Conservation (phyloP, 306 rosid species). For the Heteromeles arbutifolia region DNA sequence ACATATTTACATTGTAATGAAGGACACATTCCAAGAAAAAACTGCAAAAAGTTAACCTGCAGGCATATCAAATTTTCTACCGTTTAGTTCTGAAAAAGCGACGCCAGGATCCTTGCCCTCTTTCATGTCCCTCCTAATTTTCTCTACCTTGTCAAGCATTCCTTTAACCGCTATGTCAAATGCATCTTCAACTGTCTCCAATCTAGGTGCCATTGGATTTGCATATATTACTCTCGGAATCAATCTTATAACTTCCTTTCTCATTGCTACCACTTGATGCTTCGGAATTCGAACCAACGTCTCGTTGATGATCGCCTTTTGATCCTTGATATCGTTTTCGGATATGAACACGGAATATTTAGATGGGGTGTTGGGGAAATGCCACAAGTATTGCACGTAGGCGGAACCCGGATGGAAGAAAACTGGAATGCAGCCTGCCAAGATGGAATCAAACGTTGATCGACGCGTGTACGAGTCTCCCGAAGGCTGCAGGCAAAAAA, state of each 20-base stretch:
- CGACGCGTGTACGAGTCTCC: constrained; percentile 52
- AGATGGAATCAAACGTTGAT: constrained; percentile 51
- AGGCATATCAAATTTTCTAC: neutral
- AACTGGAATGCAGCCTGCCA: constrained; percentile 55
- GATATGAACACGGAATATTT: constrained; percentile 34
- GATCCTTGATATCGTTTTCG: constrained; percentile 19
- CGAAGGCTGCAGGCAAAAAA: constrained; percentile 52
- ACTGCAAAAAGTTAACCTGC: neutral
- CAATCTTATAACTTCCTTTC: constrained; percentile 34
- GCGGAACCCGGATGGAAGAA: constrained; percentile 52
- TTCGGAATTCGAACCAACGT: constrained; percentile 21
- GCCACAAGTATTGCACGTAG: constrained; percentile 51
- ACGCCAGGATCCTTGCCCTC: constrained; percentile 1
- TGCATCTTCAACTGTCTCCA: constrained; percentile 40
- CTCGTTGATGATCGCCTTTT: constrained; percentile 24
- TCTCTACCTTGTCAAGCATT: constrained; percentile 36
- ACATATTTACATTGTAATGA: too few relatives aligned
- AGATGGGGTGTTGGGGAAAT: constrained; percentile 27
- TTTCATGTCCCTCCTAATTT: constrained; percentile 10
- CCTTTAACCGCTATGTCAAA: constrained; percentile 49
- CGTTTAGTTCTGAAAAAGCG: neutral
- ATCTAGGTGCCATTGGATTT: constrained; percentile 28
- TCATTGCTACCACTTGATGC: constrained; percentile 30
- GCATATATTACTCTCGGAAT: constrained; percentile 43
- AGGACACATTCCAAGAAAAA: too few relatives aligned